Conservation (phyloP, 495 filamentous ascomycete genomes). For the Aspergillus baeticus region DNA sequence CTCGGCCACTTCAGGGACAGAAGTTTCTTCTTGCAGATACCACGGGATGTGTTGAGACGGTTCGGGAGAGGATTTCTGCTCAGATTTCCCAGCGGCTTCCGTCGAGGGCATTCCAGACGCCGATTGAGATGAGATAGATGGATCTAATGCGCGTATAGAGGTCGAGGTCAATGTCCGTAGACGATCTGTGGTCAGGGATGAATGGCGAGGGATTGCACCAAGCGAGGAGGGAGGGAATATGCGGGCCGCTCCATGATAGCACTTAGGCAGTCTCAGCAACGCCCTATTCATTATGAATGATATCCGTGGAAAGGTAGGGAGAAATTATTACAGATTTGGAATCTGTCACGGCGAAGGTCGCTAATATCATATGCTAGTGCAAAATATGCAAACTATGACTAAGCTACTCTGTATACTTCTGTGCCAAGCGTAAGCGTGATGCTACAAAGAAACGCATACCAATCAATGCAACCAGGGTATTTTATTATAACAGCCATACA, state of each 20-base stretch:
- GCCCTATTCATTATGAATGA: conserved; percentile 4
- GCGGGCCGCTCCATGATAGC: neutral
- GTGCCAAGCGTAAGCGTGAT: neutral
- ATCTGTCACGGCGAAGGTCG: neutral
- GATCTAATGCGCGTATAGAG: neutral
- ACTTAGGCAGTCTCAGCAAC: conserved; percentile 2
- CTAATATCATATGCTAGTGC: neutral
- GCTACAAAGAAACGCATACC: no score
- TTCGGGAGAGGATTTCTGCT: neutral
- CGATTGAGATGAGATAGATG: neutral
- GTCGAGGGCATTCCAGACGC: conserved; percentile 22
- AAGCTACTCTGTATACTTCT: neutral
- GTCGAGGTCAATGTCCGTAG: conserved; percentile 11
- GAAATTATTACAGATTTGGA: neutral
- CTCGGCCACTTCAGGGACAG: conserved; percentile 44
- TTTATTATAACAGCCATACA: conserved; percentile 6
- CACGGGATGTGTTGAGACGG: conserved; percentile 58
- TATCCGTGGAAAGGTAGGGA: neutral
- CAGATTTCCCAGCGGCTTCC: conserved; percentile 8
- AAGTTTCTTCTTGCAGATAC: conserved; percentile 76
- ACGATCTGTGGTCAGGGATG: conserved; percentile 8
- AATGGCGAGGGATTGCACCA: conserved; percentile 10
- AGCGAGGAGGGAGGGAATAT: neutral
- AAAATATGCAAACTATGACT: neutral
- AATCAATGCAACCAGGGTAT: conserved; percentile 5